Evolutionary conservation across 1,284 basidiomycete genomes (phyloP).

Genomic region (Ceratobasidium sp.): DNA sequence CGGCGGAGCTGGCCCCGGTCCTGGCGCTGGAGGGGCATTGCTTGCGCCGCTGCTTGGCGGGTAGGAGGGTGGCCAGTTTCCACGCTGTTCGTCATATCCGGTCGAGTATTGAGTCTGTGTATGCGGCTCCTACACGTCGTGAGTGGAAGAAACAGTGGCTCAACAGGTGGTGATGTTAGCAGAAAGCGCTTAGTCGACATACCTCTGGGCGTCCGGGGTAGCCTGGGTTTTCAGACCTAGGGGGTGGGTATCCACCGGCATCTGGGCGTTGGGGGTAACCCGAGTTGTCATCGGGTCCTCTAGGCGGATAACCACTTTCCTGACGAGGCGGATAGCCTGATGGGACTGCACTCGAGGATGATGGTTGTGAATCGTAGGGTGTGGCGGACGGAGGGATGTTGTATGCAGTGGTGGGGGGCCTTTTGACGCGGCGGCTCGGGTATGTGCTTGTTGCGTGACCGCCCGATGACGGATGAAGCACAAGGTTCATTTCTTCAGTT

Average conservation of each 20-base stretch:
- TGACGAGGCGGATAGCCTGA: constrained; percentile 40
- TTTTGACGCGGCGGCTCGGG: constrained; percentile 37
- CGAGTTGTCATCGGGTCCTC: constrained; percentile 28
- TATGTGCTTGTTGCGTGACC: constrained; percentile 40
- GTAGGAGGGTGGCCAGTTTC: constrained; percentile 44
- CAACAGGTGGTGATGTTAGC: constrained; percentile 11
- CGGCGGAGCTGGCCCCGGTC: constrained; percentile 30
- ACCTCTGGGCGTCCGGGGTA: constrained; percentile 43
- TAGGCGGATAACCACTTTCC: constrained; percentile 28
- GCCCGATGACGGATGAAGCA: constrained; percentile 75
- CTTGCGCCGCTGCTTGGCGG: constrained; percentile 28
- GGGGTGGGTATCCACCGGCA: constrained; percentile 19
- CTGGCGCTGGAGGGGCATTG: constrained; percentile 30
- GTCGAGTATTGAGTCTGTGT: constrained; percentile 42
- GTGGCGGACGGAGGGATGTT: constrained; percentile 25
- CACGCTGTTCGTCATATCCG: constrained; percentile 35
- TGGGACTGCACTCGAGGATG: constrained; percentile 31
- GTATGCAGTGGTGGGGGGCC: constrained; percentile 42
- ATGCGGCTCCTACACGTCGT: constrained; percentile 36
- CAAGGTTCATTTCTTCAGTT: constrained; percentile 84
- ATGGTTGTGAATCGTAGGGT: constrained; percentile 38
- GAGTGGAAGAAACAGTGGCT: constrained; percentile 2
- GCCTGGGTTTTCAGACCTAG: constrained; percentile 26
- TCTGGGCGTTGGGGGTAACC: constrained; percentile 42
- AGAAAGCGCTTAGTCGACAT: constrained; percentile 3